Evolutionary conservation across 257 asterid species (phyloP).

Genomic region (Lavandula angustifolia): DNA sequence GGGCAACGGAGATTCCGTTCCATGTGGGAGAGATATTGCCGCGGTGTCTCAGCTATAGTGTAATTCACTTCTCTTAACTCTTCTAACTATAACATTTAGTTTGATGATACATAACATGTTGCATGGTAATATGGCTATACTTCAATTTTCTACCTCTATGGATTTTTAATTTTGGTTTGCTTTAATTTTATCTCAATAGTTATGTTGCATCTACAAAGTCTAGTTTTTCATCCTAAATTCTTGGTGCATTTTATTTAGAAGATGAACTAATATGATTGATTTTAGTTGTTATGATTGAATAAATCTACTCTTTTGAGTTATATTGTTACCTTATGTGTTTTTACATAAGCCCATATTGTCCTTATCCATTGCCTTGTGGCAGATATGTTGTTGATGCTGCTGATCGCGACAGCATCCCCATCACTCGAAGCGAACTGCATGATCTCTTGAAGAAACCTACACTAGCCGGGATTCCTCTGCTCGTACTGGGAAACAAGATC

Average conservation of each 20-base stretch:
- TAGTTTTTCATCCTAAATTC: not conserved
- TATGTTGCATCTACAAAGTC: not conserved
- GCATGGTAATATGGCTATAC: not conserved
- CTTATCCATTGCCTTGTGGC: constrained; percentile 13
- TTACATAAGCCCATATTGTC: not conserved
- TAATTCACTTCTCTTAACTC: constrained; percentile 34
- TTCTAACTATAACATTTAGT: not conserved
- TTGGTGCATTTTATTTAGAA: not conserved
- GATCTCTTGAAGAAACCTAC: constrained; percentile 81
- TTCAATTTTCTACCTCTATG: not conserved
- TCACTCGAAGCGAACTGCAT: constrained; percentile 71
- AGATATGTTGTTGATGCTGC: constrained; percentile 97
- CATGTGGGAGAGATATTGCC: constrained; percentile 99
- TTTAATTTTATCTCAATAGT: no score
- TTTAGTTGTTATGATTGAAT: not conserved
- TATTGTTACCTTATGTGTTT: not conserved
- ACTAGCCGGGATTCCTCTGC: constrained; percentile 71
- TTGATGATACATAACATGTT: not conserved
- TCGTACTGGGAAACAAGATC: constrained; percentile 83
- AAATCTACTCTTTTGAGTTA: not conserved
- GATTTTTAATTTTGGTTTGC: no score
- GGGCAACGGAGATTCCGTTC: constrained; percentile 91
- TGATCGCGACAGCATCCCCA: constrained; percentile 84
- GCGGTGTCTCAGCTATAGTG: constrained; percentile 93
- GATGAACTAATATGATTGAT: not conserved